These are phyloP conservation scores for Ceratocystiopsis brevicomis DNA, from an alignment of 2,329 filamentous ascomycete genomes.

Conservation along the genomic window DNA sequence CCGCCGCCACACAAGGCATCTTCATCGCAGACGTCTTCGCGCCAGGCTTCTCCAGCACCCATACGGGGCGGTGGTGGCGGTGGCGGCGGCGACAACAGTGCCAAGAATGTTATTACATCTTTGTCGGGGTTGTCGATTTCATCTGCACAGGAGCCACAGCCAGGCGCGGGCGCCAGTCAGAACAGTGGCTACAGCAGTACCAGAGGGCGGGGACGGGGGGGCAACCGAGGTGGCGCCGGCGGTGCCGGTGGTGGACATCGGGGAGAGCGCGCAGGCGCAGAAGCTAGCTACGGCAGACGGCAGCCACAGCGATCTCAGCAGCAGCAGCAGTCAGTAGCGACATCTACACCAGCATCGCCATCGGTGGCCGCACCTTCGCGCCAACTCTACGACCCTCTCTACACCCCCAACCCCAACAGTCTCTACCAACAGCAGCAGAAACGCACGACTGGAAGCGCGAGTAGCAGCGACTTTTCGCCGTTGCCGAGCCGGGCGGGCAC, in stretches of 20 bases:
- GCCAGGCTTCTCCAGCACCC: constrained; percentile 4
- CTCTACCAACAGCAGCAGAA: constrained; percentile 18
- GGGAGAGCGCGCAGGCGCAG: constrained; percentile 1
- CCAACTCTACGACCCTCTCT: constrained; percentile 64
- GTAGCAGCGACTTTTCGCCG: constrained; percentile 11
- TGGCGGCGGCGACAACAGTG: background rate
- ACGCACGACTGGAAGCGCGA: constrained; percentile 14
- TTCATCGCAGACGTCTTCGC: background rate
- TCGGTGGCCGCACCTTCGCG: constrained; percentile 16
- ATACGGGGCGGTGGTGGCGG: background rate
- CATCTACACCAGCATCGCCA: constrained; percentile 12
- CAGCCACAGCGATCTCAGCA: constrained; percentile 5
- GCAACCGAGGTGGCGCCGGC: constrained; percentile 24
- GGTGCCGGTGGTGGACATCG: constrained; percentile 6
- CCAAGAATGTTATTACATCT: too few relatives aligned
- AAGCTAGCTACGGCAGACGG: background rate
- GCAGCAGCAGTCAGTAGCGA: constrained; percentile 14
- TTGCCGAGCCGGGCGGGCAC: constrained; percentile 23
- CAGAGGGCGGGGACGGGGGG: constrained; percentile 27
- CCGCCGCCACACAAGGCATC: background rate
- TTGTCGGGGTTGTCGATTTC: too few relatives aligned
- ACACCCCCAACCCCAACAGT: constrained; percentile 40
- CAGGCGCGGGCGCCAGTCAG: background rate
- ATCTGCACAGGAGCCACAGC: background rate
- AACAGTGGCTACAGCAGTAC: constrained; percentile 13